Base-by-base conservation (phyloP, 495 filamentous ascomycete species). In the Daldinia caldariorum region DNA sequence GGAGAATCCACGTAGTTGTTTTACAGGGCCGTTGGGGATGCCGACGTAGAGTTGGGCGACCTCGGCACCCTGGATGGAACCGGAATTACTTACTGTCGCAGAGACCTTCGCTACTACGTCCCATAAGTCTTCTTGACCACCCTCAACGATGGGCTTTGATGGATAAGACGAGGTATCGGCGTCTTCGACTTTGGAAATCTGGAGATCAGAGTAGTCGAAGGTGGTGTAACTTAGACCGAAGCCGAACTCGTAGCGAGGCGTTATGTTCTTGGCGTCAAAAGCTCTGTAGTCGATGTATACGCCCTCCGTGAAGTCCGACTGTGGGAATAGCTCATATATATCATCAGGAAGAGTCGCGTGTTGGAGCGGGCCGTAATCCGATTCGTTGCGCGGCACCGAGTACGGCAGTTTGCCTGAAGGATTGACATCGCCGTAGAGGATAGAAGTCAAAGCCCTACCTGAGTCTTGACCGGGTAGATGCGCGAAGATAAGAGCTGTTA, bases 171-270 rank as follows among this genome's bases (percentile, higher is more conserved):
- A 66, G 9, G 82, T 80, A 38, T 72, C 68, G 3, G 61, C 64
- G n/a, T 62, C 75, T 0, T 58, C 58, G 5, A 64, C 51, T 29
- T 72, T 64, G 3, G 76, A 55, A 39, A 89, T 72, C 0, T 66
- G 22, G 1, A 89, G 78, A 22, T 69, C 72, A 1, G 82, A 78
- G 64, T 84, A 87, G 14, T 76, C 66, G 75, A 91, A 92, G 1
- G 83, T 88, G 5, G 89, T 91, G 75, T 91, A 92, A 16, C 86
- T 87, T 1, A 92, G 79, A 1, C 91, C 91, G 59, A 87, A 92
- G 12, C 91, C 91, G 68, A 93, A 93, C 68, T 90, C 88, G 66
- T 86, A 93, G 6, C 88, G 82, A 0, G 90, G 89, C 0, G 79
- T 83, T 68, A 91, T 85, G 63, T 89, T 88, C 57, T 85, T 73